Percentiles rank a stretch among this genome's conserved stretches.
These are phyloP conservation scores for Globisporangium emineosum DNA, from an alignment of 352 stramenopile species.

Conservation along the genomic window DNA sequence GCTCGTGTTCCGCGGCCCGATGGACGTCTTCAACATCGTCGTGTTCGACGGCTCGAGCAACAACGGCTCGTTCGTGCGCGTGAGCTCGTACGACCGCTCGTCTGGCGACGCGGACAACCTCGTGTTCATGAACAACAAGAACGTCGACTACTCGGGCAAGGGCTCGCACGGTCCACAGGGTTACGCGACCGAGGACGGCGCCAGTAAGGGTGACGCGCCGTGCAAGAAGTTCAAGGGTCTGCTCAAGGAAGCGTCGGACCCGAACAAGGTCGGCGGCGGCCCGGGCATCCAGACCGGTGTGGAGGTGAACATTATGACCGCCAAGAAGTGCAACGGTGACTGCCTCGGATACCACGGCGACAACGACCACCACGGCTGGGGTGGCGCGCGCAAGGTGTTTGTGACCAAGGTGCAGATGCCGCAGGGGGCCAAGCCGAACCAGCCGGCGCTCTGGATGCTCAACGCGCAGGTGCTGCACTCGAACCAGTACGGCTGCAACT, in stretches of 20 bases:
- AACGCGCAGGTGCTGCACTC: slow-evolving; percentile 65
- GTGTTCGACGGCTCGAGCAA: slow-evolving; percentile 24
- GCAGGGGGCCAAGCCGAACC: slow-evolving; percentile 30
- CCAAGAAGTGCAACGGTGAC: slow-evolving; percentile 9
- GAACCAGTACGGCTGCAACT: slow-evolving; percentile 78
- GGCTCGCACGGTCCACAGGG: slow-evolving; percentile 19
- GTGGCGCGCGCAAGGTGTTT: slow-evolving; percentile 24
- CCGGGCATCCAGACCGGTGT: slow-evolving; percentile 22
- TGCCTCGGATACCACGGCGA: slow-evolving; percentile 19
- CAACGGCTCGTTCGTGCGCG: slow-evolving; percentile 2
- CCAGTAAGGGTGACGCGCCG: neutral
- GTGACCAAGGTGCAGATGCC: slow-evolving; percentile 29
- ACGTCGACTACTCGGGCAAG: slow-evolving; percentile 21
- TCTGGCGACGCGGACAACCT: slow-evolving; percentile 17
- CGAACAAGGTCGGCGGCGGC: slow-evolving; percentile 10
- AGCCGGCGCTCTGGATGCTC: slow-evolving; percentile 72
- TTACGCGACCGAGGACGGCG: slow-evolving; percentile 16
- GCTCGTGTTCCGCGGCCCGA: slow-evolving; percentile 58
- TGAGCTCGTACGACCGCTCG: slow-evolving; percentile 3
- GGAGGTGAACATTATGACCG: slow-evolving; percentile 29
- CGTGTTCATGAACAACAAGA: slow-evolving; percentile 29
- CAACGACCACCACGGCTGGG: slow-evolving; percentile 23
- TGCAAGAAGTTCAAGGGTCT: slow-evolving; percentile 13
- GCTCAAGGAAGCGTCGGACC: slow-evolving; percentile 18
- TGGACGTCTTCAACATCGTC: slow-evolving; percentile 53